These are phyloP conservation scores for Trichoderma asperellum DNA, from an alignment of 2,329 filamentous ascomycete genomes.

Conservation along the genomic window DNA sequence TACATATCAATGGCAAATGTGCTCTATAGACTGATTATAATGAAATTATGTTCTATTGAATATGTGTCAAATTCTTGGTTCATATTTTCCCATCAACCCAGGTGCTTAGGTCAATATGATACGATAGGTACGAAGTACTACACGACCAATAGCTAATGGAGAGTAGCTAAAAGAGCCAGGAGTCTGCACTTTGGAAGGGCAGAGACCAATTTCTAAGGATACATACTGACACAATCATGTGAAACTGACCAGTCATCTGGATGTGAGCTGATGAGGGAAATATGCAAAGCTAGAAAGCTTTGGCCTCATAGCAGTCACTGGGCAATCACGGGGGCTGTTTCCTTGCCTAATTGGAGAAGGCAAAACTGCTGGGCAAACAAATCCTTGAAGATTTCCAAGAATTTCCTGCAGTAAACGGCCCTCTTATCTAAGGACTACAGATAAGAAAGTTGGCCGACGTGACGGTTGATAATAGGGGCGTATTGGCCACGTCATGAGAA, in stretches of 20 bases:
- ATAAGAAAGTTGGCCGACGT: not conserved
- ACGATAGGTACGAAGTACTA: not conserved
- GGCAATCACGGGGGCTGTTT: not conserved
- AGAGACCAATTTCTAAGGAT: not conserved
- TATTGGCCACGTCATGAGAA: not conserved
- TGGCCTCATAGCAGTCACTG: slow-evolving; percentile 19
- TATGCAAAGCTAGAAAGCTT: slow-evolving; percentile 15
- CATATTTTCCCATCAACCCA: not conserved
- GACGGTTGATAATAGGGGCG: not conserved
- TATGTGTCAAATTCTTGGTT: not conserved
- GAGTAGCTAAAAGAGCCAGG: not conserved
- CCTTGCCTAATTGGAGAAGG: not conserved
- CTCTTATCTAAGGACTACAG: not conserved
- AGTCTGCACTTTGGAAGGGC: not conserved
- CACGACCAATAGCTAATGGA: not conserved
- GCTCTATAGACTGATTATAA: not conserved
- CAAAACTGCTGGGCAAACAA: not conserved
- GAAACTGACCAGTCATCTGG: not conserved
- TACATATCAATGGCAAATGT: not conserved
- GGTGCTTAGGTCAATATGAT: not conserved
- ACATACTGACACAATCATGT: not conserved
- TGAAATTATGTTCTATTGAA: too few relatives aligned
- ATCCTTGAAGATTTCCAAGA: not conserved
- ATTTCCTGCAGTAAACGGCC: not conserved
- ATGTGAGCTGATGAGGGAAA: slow-evolving; percentile 6